Evolutionary conservation across 2,329 filamentous ascomycete genomes (phyloP), one percentile per base, ranked within the genome.

Genomic region (Dactylellina parvicollis): DNA sequence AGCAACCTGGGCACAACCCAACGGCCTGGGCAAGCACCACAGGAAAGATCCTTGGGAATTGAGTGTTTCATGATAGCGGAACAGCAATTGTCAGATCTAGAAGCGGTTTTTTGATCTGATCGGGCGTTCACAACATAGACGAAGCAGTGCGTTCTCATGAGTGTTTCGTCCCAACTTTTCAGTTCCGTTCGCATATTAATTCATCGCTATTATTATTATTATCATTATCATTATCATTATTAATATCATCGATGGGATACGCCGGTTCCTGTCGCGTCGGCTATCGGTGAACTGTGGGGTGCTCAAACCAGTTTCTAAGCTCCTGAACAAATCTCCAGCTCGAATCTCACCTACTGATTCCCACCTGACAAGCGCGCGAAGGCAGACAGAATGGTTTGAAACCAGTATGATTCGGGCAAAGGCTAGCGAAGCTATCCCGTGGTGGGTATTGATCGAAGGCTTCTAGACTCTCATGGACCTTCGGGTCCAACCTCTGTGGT

Each of bases 381-480:
- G 69, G 69, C 69, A 73, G 69, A 73, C 55, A 61, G 18, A 56
- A 61, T 46, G 47, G 69, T 73, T 73, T 73, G 69, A 66, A 65
- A 52, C 69, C 69, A 73, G 60, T 60, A 60, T 73, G 46, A 60
- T 60, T 73, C 61, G 60, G 69, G 69, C 60, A 73, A 73, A 73
- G 60, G 60, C 60, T 73, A 73, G 69, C 69, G 69, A 73, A 66
- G 54, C 69, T 73, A 73, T 73, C 50, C 69, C 69, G 69, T 62
- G 54, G 69, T 73, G 60, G 69, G 69, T 66, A 66, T 60, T 61
- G 60, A 73, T 73, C 69, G 60, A 73, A 73, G 44, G 69, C 69
- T 73, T 73, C 69, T 73, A 73, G 69, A 66, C 69, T 56, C 54
- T 30, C 46, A 66, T 66, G 50, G 69, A 73, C 69, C 67, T 49